phyloP scores from a whole-genome alignment of 257 asterid genomes.

The Solanum pinnatisectum region DNA sequence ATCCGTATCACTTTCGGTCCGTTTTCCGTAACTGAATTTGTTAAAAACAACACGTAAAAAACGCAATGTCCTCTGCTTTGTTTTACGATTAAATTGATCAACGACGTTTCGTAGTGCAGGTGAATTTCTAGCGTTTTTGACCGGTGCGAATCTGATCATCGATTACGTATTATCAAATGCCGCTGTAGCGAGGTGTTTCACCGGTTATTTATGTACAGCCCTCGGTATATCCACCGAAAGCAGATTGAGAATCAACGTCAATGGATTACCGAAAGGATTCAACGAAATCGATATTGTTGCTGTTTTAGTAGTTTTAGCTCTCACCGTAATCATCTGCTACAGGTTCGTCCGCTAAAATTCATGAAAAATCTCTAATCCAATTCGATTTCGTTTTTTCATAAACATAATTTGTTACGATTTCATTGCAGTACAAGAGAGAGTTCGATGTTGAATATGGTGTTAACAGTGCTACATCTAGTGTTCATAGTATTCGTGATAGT shows the following conservation, averaged over 20 bases:
- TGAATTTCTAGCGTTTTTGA: constrained; percentile 72
- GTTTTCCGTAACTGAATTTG: background rate
- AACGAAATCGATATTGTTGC: constrained; percentile 77
- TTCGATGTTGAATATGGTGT: constrained; percentile 65
- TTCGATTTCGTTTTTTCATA: background rate
- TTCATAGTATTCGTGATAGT: constrained; percentile 69
- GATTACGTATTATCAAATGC: constrained; percentile 95
- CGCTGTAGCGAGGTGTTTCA: constrained; percentile 91
- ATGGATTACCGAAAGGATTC: constrained; percentile 57
- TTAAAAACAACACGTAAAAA: background rate
- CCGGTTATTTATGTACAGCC: constrained; percentile 66
- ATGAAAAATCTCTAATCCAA: background rate
- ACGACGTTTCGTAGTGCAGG: constrained; percentile 15
- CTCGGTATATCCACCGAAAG: constrained; percentile 39
- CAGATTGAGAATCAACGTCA: constrained; percentile 39
- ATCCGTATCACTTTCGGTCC: constrained; percentile 79
- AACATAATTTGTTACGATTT: background rate
- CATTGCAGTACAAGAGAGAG: constrained; percentile 72
- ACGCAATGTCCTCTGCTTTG: background rate
- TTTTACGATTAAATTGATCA: background rate
- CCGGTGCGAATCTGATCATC: constrained; percentile 74
- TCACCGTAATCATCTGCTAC: constrained; percentile 78
- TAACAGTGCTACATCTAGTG: constrained; percentile 61
- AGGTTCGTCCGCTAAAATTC: constrained; percentile 27
- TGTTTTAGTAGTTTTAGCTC: constrained; percentile 53